Base-by-base conservation (phyloP, 2,329 filamentous ascomycete species). In the Colletotrichum karsti region DNA sequence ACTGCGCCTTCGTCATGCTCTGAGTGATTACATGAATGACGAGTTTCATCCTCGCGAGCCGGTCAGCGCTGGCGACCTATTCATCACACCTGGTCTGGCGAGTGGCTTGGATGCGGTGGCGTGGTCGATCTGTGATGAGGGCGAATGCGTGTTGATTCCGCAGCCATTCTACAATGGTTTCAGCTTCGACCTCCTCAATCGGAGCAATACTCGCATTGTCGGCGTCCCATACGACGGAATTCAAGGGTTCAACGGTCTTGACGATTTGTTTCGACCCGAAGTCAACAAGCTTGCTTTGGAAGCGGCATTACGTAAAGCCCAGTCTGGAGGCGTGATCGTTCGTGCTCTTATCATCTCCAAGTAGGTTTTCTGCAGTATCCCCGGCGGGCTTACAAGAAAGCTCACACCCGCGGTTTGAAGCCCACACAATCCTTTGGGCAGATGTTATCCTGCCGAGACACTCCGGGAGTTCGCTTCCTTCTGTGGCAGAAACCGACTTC, bases 401-500 rank as follows among this genome's bases (percentile, higher is more conserved):
- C 2, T 8, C 22, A 50, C n/a, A n/a, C 28, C 35, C 7, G 28
- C 30, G 3, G 18, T 15, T 7, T 2, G 9, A 35, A 78, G 75
- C 53, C 76, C 77, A 3, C 74, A 77, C 37, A 78, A 77, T 53
- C 77, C 76, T n/a, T 60, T 77, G 2, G 75, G 77, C 35, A 73
- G 74, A 62, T 77, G 72, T 63, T 77, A 77, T 48, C 54, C 65
- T 8, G 15, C 53, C 7, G 75, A 77, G 48, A 73, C 74, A 1
- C 67, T 78, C 7, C 71, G 67, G 41, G 76, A 72, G 28, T 72
- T 76, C 18, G 76, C 84, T 67, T 69, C 65, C 1, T 75, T 86
- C 44, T 85, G 83, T 65, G 73, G 79, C 54, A 75, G 77, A 55
- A 73, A 84, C 64, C 69, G 75, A 5, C 74, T 85, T 18, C 83